Evolutionary conservation across 768 basidiomycete species (phyloP), one percentile per base, ranked within the genome.

Genomic region (Tulasnella sp.): DNA sequence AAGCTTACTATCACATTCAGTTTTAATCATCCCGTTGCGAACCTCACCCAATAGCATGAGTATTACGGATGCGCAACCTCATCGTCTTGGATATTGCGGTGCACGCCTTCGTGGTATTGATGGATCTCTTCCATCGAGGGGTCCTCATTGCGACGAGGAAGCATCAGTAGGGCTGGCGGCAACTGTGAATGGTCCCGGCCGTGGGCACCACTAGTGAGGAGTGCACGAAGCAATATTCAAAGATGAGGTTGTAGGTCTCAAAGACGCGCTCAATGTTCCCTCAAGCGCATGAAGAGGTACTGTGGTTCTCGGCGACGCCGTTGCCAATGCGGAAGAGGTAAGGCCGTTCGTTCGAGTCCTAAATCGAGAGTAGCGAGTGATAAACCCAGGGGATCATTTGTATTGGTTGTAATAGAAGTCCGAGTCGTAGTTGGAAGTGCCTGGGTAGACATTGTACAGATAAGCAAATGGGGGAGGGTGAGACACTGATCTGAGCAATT

Each of bases 81-180:
- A 98, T 97, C 4, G 93, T 95, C 78, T 99, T 98, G 70, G 92
- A 95, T 71, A 99, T 99, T 87, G 97, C 89, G 3, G 96, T 96
- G 69, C 96, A 98, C 63, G 82, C 88, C 78, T 97, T 98, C 66
- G 98, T 78, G 0, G 96, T 98, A 67, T 98, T 94, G 71, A n/a
- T 98, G 98, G 73, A 99, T 98, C n/a, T 96, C 96, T 65, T 99
- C 96, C 61, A 98, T 98, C 2, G 91, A 95, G 71, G 98, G 96
- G 19, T 97, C 93, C 73, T 92, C 96, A 98, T 98, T 69, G 85
- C 85, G 50, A 99, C 85, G 60, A 99, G 82, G 82, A 98, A 99
- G 75, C 96, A 98, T 2, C 92, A 95, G 63, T 88, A 67, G 64
- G 98, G 79, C 70, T 98, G 96, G n/a, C 92, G 82, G 69, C n/a